These are phyloP conservation scores for Verticillium zaregamsianum DNA, from an alignment of 2,329 filamentous ascomycete genomes.

Conservation along the genomic window DNA sequence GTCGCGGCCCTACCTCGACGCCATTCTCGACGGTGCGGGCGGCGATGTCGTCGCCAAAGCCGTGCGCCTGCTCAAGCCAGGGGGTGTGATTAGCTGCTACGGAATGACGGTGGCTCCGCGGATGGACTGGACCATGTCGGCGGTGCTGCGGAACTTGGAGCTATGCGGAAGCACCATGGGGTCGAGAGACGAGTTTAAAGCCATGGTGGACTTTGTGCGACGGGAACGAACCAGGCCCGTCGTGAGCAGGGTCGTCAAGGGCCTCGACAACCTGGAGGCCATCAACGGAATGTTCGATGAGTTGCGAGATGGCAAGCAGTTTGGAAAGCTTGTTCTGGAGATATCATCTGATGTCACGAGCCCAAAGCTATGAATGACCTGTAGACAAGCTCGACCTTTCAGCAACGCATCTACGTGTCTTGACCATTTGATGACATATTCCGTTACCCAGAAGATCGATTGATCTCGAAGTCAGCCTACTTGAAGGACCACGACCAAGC, in stretches of 20 bases:
- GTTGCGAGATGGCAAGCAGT: slow-evolving; percentile 80
- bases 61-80: slow-evolving; percentile 66
- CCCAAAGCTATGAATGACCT: slow-evolving; percentile 32
- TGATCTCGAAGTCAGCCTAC: no score
- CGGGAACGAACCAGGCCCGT: slow-evolving; percentile 71
- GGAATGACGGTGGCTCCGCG: slow-evolving; percentile 86
- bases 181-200: slow-evolving; percentile 79
- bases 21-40: slow-evolving; percentile 85
- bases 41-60: slow-evolving; percentile 74
- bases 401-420: no score
- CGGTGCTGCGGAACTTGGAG: slow-evolving; percentile 83
- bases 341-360: slow-evolving; percentile 39
- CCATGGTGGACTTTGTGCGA: slow-evolving; percentile 81
- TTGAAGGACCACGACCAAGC: no score
- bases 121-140: slow-evolving; percentile 82
- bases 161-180: slow-evolving; percentile 90
- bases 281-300: slow-evolving; percentile 82
- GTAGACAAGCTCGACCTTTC: background rate
- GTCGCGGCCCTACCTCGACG: slow-evolving; percentile 68
- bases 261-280: slow-evolving; percentile 68
- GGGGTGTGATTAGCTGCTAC: slow-evolving; percentile 78
- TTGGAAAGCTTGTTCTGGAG: slow-evolving; percentile 87
- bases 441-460: no score
- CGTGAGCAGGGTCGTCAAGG: slow-evolving; percentile 69
- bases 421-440: no score